phyloP scores from a whole-genome alignment of 2,329 filamentous ascomycete species.

The Ceratocystis albifundus region DNA sequence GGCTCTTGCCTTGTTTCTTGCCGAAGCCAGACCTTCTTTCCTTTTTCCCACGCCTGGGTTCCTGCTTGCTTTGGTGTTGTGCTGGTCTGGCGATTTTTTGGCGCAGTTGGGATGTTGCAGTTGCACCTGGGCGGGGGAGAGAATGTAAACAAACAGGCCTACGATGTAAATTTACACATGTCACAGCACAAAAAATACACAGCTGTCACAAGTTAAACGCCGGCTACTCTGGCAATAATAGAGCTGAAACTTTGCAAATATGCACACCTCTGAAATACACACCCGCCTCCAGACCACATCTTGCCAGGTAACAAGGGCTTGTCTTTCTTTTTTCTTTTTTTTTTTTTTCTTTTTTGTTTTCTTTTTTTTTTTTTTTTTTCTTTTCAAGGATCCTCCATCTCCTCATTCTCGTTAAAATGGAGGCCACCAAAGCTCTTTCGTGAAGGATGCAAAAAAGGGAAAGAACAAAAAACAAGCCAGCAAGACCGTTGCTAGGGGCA shows the following conservation, averaged over 20 bases:
- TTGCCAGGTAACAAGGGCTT: not conserved
- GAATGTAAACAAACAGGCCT: constrained; percentile 18
- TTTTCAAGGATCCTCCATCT: not conserved
- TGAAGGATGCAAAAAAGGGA: constrained; percentile 7
- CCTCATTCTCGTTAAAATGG: constrained; percentile 8
- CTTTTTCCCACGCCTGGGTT: constrained; percentile 5
- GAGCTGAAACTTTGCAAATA: too few species aligned
- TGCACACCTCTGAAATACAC: not conserved
- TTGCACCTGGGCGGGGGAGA: constrained; percentile 9
- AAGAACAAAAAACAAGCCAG: not conserved
- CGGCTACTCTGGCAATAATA: not conserved
- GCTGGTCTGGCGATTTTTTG: constrained; percentile 9
- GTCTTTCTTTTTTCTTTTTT: not conserved
- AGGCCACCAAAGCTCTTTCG: constrained; percentile 9
- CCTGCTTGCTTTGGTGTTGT: not conserved
- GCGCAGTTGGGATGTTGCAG: not conserved
- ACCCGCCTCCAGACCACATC: not conserved
- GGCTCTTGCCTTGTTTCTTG: constrained; percentile 1
- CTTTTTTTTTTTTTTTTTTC: not conserved
- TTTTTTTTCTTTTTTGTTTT: not conserved
- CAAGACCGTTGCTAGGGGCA: not conserved
- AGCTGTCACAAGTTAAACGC: not conserved
- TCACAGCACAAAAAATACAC: not conserved
- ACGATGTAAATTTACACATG: not conserved
- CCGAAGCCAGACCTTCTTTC: not conserved